Base-by-base conservation (phyloP, 768 basidiomycete species). In the Crassisporium funariophilum region DNA sequence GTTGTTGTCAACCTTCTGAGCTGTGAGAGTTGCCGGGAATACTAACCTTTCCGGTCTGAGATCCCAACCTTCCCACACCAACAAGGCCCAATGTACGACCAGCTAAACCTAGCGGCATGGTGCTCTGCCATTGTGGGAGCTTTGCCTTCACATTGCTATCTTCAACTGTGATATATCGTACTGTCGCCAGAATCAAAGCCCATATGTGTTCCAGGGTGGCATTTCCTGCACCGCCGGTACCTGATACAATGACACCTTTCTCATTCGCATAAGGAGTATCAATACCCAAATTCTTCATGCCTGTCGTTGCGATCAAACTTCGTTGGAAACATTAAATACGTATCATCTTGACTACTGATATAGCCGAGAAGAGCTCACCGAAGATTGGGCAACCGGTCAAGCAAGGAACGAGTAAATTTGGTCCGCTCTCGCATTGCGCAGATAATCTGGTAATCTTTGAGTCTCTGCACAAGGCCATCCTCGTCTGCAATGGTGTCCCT, bases 371-470 rank as follows among this genome's bases (percentile, higher is more conserved):
- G 5, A 43, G n/a, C 67, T 22, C 25, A 73, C 67, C 71, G 74
- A 35, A 88, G 70, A 38, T 80, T 80, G 5, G 83, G 83, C 24
- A 88, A 67, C 35, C 71, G 69, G 43, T 75, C 75, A 35, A 88
- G 58, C 8, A 84, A 52, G 1, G 72, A 65, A 5, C 67, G 60
- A 5, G 71, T 59, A 56, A 88, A 78, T 46, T 76, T 78, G 0
- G 84, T 86, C 22, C 85, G 69, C 54, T 86, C 85, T 41, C 84
- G 70, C 83, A 86, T 86, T 3, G 82, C 73, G 58, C 79, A 81
- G 16, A 86, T 70, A 34, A 88, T 74, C 4, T 77, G 61, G 60
- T 79, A 84, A 1, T 73, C 68, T 37, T 70, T 54, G 33, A 86
- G 68, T 42, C 81, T 69, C 31, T 71, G 56, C 7, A 73, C 75